Conservation (phyloP, 148 eudicot genomes). For the Vaccinium macrocarpon region DNA sequence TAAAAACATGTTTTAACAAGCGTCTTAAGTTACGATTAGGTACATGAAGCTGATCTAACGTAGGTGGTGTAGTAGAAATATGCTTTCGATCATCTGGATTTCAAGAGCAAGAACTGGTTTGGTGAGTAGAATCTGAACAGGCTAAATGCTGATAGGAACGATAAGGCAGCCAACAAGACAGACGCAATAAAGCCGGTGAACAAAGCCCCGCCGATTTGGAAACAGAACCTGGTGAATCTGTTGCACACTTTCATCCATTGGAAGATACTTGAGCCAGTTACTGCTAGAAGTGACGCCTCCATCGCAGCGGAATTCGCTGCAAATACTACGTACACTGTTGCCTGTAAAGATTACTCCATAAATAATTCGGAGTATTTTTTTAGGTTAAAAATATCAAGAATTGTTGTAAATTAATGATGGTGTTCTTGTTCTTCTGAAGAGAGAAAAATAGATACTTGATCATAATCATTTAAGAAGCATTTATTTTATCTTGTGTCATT, state of each 20-base stretch:
- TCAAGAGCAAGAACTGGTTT: slow-evolving; percentile 34
- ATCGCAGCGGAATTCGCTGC: slow-evolving; percentile 37
- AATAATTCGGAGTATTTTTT: no score
- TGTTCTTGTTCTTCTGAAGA: not conserved
- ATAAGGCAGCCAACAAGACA: slow-evolving; percentile 32
- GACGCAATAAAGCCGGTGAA: slow-evolving; percentile 35
- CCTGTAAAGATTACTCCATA: slow-evolving; percentile 45
- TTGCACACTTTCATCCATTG: slow-evolving; percentile 71
- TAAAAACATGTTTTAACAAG: not conserved
- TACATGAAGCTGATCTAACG: not conserved
- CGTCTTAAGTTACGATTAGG: not conserved
- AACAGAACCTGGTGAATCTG: slow-evolving; percentile 53
- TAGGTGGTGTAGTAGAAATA: not conserved
- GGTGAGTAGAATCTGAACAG: slow-evolving; percentile 71
- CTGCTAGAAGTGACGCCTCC: slow-evolving; percentile 31
- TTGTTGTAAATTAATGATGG: not conserved
- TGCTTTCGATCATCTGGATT: slow-evolving; percentile 6
- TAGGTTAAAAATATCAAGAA: not conserved
- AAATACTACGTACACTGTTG: slow-evolving; percentile 48
- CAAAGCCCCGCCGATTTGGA: slow-evolving; percentile 52
- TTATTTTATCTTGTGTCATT: not conserved
- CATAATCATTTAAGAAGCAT: no score
- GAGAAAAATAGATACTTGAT: no score
- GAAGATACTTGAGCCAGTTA: slow-evolving; percentile 36
- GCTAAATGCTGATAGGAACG: slow-evolving; percentile 50